Conservation (phyloP, 2,329 filamentous ascomycete species). For the Penicillium sp. region DNA sequence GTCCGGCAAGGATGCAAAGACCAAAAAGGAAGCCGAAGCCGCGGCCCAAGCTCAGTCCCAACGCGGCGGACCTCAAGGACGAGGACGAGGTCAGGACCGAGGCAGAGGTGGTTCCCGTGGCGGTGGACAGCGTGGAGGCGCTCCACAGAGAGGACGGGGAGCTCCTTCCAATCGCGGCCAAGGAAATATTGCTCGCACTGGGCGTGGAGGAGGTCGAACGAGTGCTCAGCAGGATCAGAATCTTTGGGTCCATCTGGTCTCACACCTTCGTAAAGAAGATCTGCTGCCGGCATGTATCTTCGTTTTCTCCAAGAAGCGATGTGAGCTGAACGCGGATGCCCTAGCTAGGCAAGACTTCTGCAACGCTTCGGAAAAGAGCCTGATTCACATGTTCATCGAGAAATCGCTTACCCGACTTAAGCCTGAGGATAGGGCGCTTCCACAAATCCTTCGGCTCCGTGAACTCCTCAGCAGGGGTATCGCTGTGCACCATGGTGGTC, state of each 20-base stretch:
- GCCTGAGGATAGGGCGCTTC: constrained; percentile 82
- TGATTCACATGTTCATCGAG: constrained; percentile 96
- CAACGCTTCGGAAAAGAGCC: constrained; percentile 89
- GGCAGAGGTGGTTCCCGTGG: constrained; percentile 40
- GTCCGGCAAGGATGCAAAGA: constrained; percentile 71
- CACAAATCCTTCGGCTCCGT: constrained; percentile 83
- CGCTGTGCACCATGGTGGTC: constrained; percentile 91
- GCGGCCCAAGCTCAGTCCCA: constrained; percentile 54
- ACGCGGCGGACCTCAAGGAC: constrained; percentile 54
- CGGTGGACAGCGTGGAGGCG: constrained; percentile 45
- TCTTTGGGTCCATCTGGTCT: constrained; percentile 92
- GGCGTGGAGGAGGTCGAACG: constrained; percentile 79
- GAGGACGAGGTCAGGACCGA: constrained; percentile 54
- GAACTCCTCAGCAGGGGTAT: constrained; percentile 86
- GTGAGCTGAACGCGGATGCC: constrained; percentile 94
- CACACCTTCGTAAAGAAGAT: constrained; percentile 81
- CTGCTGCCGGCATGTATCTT: constrained; percentile 94
- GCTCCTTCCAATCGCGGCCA: constrained; percentile 58
- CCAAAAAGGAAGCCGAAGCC: constrained; percentile 51
- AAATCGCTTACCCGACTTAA: constrained; percentile 89
- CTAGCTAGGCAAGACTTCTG: constrained; percentile 94
- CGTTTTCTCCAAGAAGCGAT: constrained; percentile 96
- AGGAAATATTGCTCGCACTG: constrained; percentile 87
- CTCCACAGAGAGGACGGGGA: constrained; percentile 47
- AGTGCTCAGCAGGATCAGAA: constrained; percentile 93